A percentile compares a stretch with the other conserved stretches of the same genome.
phyloP scores from a whole-genome alignment of 1,284 basidiomycete species.

The Marasmius tenuissimus region DNA sequence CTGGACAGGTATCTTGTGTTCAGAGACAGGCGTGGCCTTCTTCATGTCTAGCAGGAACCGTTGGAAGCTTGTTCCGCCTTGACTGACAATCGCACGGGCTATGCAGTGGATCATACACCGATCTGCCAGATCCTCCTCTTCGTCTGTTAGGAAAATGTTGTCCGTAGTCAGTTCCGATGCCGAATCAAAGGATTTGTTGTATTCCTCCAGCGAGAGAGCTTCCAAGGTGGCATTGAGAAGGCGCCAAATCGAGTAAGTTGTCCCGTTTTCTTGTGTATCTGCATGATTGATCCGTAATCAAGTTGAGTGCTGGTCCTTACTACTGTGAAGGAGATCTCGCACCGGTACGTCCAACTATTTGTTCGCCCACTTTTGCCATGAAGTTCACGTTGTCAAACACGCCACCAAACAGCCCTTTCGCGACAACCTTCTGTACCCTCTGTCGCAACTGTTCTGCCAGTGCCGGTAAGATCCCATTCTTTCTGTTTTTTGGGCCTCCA shows the following conservation, averaged over 20 bases:
- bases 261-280: constrained; percentile 31
- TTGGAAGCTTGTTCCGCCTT: constrained; percentile 28
- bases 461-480: constrained; percentile 16
- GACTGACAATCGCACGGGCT: constrained; percentile 29
- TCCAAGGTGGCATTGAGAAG: constrained; percentile 20
- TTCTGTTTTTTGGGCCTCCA: constrained; percentile 6
- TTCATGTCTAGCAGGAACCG: constrained; percentile 23
- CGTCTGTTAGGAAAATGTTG: constrained; percentile 21
- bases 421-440: constrained; percentile 18
- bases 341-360: constrained; percentile 31
- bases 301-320: too few species aligned
- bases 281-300: too few species aligned
- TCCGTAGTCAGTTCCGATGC: constrained; percentile 22
- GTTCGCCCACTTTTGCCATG: constrained; percentile 27
- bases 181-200: constrained; percentile 17
- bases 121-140: constrained; percentile 19
- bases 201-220: constrained; percentile 19
- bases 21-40: constrained; percentile 17
- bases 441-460: constrained; percentile 21
- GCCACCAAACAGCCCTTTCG: constrained; percentile 15
- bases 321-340: neutral
- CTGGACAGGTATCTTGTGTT: constrained; percentile 30
- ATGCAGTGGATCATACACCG: constrained; percentile 25
- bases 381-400: constrained; percentile 40
- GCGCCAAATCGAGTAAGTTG: constrained; percentile 24